Evolutionary conservation across 1,284 basidiomycete species (phyloP), one percentile per base, ranked within the genome.

Genomic region (Ganoderma multipileum): DNA sequence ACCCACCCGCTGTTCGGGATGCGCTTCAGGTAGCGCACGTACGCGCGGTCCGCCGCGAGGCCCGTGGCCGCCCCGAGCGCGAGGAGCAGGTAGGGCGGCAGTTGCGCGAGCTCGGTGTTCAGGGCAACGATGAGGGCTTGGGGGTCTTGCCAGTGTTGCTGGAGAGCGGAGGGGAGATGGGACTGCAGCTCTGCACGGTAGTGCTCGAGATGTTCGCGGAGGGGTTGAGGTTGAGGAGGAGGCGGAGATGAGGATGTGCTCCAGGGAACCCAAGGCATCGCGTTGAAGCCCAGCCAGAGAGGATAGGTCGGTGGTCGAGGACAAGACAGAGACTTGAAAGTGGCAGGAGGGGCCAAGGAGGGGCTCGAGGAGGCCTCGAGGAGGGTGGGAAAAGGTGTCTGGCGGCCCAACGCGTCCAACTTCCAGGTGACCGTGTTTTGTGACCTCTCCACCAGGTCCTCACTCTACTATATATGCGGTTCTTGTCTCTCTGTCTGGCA

Each of bases 1-100:
- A 94, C 82, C 83, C 87, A 91, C 41, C 91, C 89, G 8, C 84
- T 82, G 71, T 86, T 91, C 61, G 79, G 82, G 50, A 93, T 84
- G 18, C 93, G 80, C 66, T 83, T 82, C 61, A 89, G 86, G 78
- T 84, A 89, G n/a, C 89, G 84, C 39, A 78, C 79, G 75, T 91
- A 89, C 2, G 85, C 75, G 12, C 80, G 64, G 3, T 83, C 68
- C 0, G 76, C 79, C 0, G 79, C 81, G 0, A 85, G 69, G 0
- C 86, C 84, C n/a, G 39, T 9, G 2, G 38, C 58, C 7, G 38
- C 58, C 12, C 58, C 58, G 38, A 0, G 85, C 0, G 78, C 65
- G 59, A 59, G 71, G 68, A 14, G 67, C 60, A 6, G 71, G 71
- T 8, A 76, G 28, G 14, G 68, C 55, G 18, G 69, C 20, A 26